Base-by-base conservation (phyloP, 192 early-diverging fungal genomes). In the Chytriomyces sp. region DNA sequence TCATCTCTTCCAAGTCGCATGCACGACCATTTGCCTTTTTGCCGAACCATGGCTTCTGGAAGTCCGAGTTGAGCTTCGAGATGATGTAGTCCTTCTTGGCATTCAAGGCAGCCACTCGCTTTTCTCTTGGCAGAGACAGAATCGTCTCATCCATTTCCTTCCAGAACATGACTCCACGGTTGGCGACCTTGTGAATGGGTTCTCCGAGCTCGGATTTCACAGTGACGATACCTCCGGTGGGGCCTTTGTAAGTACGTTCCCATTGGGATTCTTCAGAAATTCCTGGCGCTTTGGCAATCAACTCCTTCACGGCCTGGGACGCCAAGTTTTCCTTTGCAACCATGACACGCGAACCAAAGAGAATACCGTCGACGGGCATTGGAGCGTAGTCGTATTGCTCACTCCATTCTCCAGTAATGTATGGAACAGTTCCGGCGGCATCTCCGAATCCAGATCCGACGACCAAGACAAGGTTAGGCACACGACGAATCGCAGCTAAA, bases 341-440 rank as follows among this genome's bases (percentile, higher is more conserved):
- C 94, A 98, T 95, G 66, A 97, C 89, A 70, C 94, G 93, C n/a
- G 95, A 97, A n/a, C 93, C 97, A 69, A 98, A 92, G 66, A 98
- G 83, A 43, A 97, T 85, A 83, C 95, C 97, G 78, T 98, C 97
- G 78, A 95, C 93, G 3, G 97, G 97, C 97, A 98, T 98, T 49
- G 95, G 91, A 9, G 94, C 91, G 69, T 89, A 90, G 63, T 91
- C 94, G 77, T 91, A 94, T 61, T 85, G 79, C 35, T 81, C 70
- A 76, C 90, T 88, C 97, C 97, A 98, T 57, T 98, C 93, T 77
- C 97, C 97, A 69, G 95, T 94, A 43, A 98, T 78, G 84, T 96
- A 98, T 43, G 95, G 95, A 60, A 94, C 78, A 5, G 94, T 95
- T 62, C 92, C 95, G 28, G 88, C 88, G 43, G 90, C 91, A 67